Evolutionary conservation across 331 rosid species (phyloP).

Genomic region (Quercus phellos): DNA sequence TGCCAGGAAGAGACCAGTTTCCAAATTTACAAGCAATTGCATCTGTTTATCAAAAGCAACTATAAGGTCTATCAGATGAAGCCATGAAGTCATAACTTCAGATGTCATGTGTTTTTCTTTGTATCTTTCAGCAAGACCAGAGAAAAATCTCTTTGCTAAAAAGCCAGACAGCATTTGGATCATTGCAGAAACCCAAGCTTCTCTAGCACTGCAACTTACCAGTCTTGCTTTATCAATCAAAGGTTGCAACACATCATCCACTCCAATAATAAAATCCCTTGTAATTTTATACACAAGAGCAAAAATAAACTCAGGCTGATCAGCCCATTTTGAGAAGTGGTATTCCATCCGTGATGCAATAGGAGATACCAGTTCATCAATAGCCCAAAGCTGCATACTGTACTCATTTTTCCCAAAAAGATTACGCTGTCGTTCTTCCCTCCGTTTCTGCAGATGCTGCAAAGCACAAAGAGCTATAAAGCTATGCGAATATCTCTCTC

Average conservation of each 20-base stretch:
- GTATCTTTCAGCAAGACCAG: conserved; percentile 53
- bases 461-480: conserved; percentile 65
- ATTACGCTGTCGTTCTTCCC: conserved; percentile 47
- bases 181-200: conserved; percentile 74
- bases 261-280: conserved; percentile 50
- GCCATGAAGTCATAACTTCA: conserved; percentile 56
- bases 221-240: conserved; percentile 67
- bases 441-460: conserved; percentile 61
- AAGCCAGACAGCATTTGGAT: conserved; percentile 58
- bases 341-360: conserved; percentile 67
- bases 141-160: conserved; percentile 45
- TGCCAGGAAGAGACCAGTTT: conserved; percentile 31
- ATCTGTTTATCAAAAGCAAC: conserved; percentile 54
- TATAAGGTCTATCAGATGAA: conserved; percentile 56
- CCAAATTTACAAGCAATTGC: conserved; percentile 52
- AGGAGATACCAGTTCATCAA: conserved; percentile 69
- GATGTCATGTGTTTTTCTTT: conserved; percentile 33
- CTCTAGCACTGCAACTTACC: conserved; percentile 64
- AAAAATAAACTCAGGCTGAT: conserved; percentile 68
- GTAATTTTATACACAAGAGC: conserved; percentile 58
- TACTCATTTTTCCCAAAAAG: conserved; percentile 27
- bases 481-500: conserved; percentile 50
- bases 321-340: conserved; percentile 64
- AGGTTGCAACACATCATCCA: conserved; percentile 79
- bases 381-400: conserved; percentile 59